Base-by-base conservation (phyloP, 257 asterid genomes). In the Solanum gandarillasii region DNA sequence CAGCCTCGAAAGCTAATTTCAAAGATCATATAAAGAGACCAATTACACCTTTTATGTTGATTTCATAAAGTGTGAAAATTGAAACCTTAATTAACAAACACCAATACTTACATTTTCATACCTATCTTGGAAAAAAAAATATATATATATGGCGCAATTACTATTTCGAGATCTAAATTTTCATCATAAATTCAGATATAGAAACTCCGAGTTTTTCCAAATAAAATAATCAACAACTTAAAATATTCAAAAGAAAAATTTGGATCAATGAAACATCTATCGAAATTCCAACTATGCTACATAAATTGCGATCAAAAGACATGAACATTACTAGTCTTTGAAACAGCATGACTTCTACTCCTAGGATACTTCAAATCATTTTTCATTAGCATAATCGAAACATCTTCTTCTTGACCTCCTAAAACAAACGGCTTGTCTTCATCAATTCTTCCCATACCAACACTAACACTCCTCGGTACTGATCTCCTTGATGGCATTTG, bases 401-500 rank as follows among this genome's bases (percentile, higher is more conserved):
- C 83, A 72, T 55, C n/a, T 43, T 35, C n/a, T 31, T 2, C 25
- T n/a, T 76, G 39, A 5, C 88, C 91, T 14, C 91, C 92, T 67
- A 91, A 91, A 89, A 88, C 85, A 88, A 46, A 90, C 6, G 98
- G 95, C 5, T 86, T 87, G 0, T 97, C 99, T 65, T 97, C 99
- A 76, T 95, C 99, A 38, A 97, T 97, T 73, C 92, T 95, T 12
- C 96, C 98, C 96, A 97, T 95, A 0, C 93, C 98, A 0, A 94
- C 98, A 25, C 98, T 95, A 84, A 41, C 35, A 88, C 98, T 95
- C 12, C 98, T 91, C 6, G 93, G 94, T 87, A 96, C 93, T 93
- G 67, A 20, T 58, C 88, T 48, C 48, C 87, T 89, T 86, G 87
- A 89, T 4, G 88, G 83, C 60, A 29, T 46, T 87, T 88, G 81